Evolutionary conservation across 2,329 filamentous ascomycete genomes (phyloP).

Genomic region (Cladosporium austrohemisphaericum): DNA sequence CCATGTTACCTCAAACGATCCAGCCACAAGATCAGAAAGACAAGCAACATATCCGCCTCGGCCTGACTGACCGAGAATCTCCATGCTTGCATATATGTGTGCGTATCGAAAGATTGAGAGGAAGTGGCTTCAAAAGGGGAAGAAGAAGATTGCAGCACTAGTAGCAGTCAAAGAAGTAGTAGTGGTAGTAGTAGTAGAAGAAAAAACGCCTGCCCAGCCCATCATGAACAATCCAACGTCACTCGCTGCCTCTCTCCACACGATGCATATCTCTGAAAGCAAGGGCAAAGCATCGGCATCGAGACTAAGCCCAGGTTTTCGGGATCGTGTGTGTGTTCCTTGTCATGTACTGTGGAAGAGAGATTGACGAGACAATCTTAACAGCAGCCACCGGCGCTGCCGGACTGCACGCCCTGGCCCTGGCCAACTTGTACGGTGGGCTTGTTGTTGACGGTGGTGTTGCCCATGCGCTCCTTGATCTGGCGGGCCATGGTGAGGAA

Average conservation of each 20-base stretch:
- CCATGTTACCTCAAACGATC: too few relatives aligned
- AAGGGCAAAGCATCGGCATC: too few relatives aligned
- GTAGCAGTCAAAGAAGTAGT: background rate
- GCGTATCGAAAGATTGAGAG: too few relatives aligned
- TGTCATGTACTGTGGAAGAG: background rate
- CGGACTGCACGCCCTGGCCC: constrained; percentile 88
- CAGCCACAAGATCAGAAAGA: too few relatives aligned
- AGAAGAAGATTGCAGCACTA: too few relatives aligned
- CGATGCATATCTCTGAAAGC: too few relatives aligned
- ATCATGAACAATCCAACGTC: constrained; percentile 14
- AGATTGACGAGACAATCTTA: too few relatives aligned
- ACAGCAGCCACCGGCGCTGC: constrained; percentile 84
- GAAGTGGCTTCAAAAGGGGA: too few relatives aligned
- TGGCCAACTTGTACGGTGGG: constrained; percentile 93
- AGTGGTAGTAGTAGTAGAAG: background rate
- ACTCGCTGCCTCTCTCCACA: background rate
- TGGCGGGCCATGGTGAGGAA: constrained; percentile 99
- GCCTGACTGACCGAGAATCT: too few relatives aligned
- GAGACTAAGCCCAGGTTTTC: too few relatives aligned
- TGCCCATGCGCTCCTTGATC: constrained; percentile 99
- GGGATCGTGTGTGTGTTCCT: background rate
- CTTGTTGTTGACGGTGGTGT: constrained; percentile 96
- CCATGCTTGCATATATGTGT: too few relatives aligned
- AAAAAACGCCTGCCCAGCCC: constrained; percentile 3
- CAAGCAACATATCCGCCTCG: too few relatives aligned